These are phyloP conservation scores for Poterioochromonas sp. DNA, from an alignment of 352 stramenopile genomes.

Conservation along the genomic window DNA sequence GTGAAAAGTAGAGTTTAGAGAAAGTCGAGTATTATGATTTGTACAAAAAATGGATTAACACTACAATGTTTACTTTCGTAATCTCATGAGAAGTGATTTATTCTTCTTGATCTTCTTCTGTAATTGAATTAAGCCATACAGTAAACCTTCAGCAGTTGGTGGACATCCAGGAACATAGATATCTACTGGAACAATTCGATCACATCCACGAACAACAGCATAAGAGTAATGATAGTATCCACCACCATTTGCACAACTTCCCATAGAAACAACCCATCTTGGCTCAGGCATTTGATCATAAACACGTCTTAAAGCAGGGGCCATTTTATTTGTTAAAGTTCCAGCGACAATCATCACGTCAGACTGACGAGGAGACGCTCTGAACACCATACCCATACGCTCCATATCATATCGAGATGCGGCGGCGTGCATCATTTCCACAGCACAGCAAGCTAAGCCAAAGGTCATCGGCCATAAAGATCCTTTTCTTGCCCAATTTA, in stretches of 20 bases:
- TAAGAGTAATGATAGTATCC: conserved; percentile 86
- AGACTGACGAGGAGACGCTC: conserved; percentile 78
- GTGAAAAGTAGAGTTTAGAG: too few species aligned
- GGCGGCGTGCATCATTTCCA: conserved; percentile 96
- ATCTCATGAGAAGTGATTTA: conserved; percentile 83
- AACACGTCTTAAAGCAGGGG: conserved; percentile 82
- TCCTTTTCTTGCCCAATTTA: conserved; percentile 95
- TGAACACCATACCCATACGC: conserved; percentile 95
- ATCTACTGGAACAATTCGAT: conserved; percentile 94
- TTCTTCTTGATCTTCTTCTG: conserved; percentile 99
- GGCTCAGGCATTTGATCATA: conserved; percentile 98
- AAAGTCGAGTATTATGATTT: too few species aligned
- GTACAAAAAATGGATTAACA: too few species aligned
- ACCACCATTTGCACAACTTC: conserved; percentile 92
- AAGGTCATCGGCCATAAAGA: conserved; percentile 99
- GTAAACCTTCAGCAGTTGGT: conserved; percentile 90
- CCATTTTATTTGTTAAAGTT: conserved; percentile 99
- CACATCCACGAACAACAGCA: conserved; percentile 86
- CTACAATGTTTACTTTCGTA: conserved; percentile 96
- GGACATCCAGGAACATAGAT: conserved; percentile 99
- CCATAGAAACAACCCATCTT: conserved; percentile 96
- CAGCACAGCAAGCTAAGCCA: conserved; percentile 94
- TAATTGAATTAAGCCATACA: conserved; percentile 95
- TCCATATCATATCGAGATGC: conserved; percentile 93
- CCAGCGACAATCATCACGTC: conserved; percentile 99